A percentile compares a stretch with the other conserved stretches of the same genome.
Conservation (phyloP, 805 yeast species). For the Cyberlindnera bimundalis region DNA sequence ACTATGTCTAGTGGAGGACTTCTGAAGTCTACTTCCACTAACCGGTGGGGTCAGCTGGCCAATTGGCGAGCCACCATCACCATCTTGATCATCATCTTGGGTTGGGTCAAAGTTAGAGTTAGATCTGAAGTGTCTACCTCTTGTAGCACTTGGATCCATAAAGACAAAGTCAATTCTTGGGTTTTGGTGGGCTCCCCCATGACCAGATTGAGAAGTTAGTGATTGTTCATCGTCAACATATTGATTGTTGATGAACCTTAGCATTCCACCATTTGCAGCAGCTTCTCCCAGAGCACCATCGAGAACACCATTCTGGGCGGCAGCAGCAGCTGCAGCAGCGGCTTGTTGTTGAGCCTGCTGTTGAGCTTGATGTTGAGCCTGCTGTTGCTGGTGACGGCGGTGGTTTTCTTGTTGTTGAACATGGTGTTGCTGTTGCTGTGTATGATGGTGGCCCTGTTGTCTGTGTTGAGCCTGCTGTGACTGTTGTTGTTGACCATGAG, state of each 20-base stretch:
- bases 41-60: constrained; percentile 20
- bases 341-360: constrained; percentile 9
- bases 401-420: constrained; percentile 5
- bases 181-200: constrained; percentile 13
- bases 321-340: constrained; percentile 14
- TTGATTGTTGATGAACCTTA: constrained; percentile 30
- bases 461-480: constrained; percentile 2
- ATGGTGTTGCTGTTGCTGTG: constrained; percentile 6
- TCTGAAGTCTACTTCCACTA: constrained; percentile 21
- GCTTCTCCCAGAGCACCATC: constrained; percentile 22
- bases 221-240: constrained; percentile 29
- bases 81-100: constrained; percentile 20
- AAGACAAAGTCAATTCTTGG: constrained; percentile 30
- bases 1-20: constrained; percentile 23
- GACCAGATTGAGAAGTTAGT: constrained; percentile 12
- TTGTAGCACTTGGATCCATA: constrained; percentile 29
- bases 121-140: constrained; percentile 24
- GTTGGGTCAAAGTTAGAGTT: constrained; percentile 20
- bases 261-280: constrained; percentile 23
- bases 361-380: constrained; percentile 12
- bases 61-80: constrained; percentile 17
- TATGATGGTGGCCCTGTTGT: constrained; percentile 5
- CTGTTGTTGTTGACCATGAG: not conserved
- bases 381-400: constrained; percentile 10
- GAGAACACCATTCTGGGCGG: constrained; percentile 17